phyloP scores from a whole-genome alignment of 805 yeast species.

The Ogataea polymorpha region DNA sequence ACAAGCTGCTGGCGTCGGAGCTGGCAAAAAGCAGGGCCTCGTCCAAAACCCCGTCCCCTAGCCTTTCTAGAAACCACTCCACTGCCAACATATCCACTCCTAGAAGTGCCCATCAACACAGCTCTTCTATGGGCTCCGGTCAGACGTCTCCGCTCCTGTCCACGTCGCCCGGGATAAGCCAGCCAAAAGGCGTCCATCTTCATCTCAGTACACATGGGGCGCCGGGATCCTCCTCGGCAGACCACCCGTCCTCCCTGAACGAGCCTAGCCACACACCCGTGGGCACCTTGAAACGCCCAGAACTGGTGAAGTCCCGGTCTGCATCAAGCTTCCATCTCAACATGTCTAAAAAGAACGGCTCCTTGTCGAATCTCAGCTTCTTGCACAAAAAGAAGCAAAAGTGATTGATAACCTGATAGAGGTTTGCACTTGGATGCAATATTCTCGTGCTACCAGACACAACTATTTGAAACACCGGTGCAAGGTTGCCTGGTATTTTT shows the following conservation, averaged over 20 bases:
- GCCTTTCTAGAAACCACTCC: constrained; percentile 37
- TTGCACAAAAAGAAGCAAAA: constrained; percentile 21
- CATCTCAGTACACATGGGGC: constrained; percentile 2
- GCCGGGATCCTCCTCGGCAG: constrained; percentile 4
- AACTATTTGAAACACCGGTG: constrained; percentile 1
- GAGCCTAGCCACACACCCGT: constrained; percentile 1
- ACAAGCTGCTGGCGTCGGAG: constrained; percentile 20
- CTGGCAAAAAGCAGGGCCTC: constrained; percentile 34
- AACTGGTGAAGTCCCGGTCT: constrained; percentile 14
- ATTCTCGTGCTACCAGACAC: not conserved
- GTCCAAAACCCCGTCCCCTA: constrained; percentile 38
- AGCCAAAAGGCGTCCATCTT: constrained; percentile 13
- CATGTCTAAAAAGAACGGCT: constrained; percentile 24
- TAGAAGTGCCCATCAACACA: constrained; percentile 8
- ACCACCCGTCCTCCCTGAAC: not conserved
- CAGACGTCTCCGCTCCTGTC: constrained; percentile 5
- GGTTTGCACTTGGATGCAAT: no score
- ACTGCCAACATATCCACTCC: constrained; percentile 26
- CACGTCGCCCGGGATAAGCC: not conserved
- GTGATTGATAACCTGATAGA: not conserved
- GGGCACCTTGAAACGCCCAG: constrained; percentile 19
- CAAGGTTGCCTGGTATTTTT: constrained; percentile 1
- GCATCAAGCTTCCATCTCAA: constrained; percentile 21
- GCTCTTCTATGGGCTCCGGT: constrained; percentile 2
- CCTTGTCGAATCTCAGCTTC: constrained; percentile 24